Evolutionary conservation across 495 filamentous ascomycete genomes (phyloP), one percentile per base, ranked within the genome.

Genomic region (Penicillium samsonianum): DNA sequence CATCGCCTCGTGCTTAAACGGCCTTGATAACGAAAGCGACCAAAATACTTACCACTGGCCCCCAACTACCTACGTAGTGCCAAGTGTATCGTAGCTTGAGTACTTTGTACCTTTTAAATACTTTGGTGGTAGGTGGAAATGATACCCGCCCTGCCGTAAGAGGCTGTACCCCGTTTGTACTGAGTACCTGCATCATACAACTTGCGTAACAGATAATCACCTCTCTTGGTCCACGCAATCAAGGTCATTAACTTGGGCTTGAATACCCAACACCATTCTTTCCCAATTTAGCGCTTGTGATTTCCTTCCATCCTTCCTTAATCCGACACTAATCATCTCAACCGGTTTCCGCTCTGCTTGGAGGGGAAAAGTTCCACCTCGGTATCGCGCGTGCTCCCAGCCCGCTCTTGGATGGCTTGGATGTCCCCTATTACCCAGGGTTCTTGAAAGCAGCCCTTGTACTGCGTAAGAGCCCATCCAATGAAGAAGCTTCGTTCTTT

Each of bases 321-420:
- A 37, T 16, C 30, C 14, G 22, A 35, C 31, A 10, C 14, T 25
- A 23, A 16, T 22, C 17, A 38, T 25, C 22, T 17, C 2, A 16
- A 41, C 35, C 50, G n/a, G 35, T 35, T 30, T 31, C 25, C 25
- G 10, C 42, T 62, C 31, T 50, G 35, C 42, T 45, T 48, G 50
- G 52, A 59, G 59, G 48, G 57, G 43, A 53, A 53, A 50, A 33
- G 38, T 58, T 58, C 58, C 60, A 57, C 65, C 50, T 65, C 66
- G 55, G 60, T 68, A 70, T 72, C 67, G 71, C 70, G 70, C 71
- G 67, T 37, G 37, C 37, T 42, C 69, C 43, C 50, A 52, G 41
- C 53, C 54, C 55, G 48, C 59, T 43, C 37, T 65, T 75, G 73
- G 56, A 76, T 78, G 73, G 70, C 62, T 65, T 52, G 63, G 31